Conservation (phyloP, 108 stramenopile species). For the Epipyxis sp. region DNA sequence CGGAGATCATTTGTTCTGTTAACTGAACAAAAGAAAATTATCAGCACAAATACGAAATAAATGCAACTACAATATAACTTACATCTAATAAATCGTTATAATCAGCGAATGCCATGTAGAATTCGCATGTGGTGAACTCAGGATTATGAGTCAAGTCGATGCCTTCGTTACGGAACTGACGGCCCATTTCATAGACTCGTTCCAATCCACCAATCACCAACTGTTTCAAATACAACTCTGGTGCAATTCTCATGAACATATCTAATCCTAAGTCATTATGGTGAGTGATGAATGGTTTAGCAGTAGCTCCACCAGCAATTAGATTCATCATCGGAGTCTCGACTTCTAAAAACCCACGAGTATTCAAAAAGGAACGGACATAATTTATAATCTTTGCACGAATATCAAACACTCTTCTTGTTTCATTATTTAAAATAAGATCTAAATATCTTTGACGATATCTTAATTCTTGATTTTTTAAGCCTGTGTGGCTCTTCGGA, state of each 20-base stretch:
- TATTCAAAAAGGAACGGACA: slow-evolving; percentile 88
- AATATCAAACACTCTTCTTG: slow-evolving; percentile 73
- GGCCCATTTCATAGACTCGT: slow-evolving; percentile 97
- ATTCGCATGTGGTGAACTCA: slow-evolving; percentile 98
- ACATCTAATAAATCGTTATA: slow-evolving; percentile 92
- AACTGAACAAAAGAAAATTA: slow-evolving; percentile 43
- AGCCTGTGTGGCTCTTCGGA: slow-evolving; percentile 79
- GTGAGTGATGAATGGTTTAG: slow-evolving; percentile 94
- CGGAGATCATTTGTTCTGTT: slow-evolving; percentile 91
- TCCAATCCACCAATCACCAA: slow-evolving; percentile 96
- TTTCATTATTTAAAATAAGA: slow-evolving; percentile 88
- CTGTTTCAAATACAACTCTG: slow-evolving; percentile 93
- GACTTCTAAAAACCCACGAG: slow-evolving; percentile 84
- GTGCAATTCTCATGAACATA: slow-evolving; percentile 81
- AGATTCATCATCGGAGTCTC: slow-evolving; percentile 99
- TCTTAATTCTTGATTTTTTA: slow-evolving; percentile 92
- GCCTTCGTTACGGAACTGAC: slow-evolving; percentile 98
- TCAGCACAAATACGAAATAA: not conserved
- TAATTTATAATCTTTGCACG: slow-evolving; percentile 84
- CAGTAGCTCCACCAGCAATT: slow-evolving; percentile 96
- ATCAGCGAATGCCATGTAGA: slow-evolving; percentile 98
- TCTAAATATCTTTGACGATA: slow-evolving; percentile 98
- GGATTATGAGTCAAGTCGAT: slow-evolving; percentile 99
- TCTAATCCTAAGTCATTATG: slow-evolving; percentile 94
- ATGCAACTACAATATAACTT: not conserved